Conservation (phyloP, 768 basidiomycete species). For the Leccinum barrowsii region DNA sequence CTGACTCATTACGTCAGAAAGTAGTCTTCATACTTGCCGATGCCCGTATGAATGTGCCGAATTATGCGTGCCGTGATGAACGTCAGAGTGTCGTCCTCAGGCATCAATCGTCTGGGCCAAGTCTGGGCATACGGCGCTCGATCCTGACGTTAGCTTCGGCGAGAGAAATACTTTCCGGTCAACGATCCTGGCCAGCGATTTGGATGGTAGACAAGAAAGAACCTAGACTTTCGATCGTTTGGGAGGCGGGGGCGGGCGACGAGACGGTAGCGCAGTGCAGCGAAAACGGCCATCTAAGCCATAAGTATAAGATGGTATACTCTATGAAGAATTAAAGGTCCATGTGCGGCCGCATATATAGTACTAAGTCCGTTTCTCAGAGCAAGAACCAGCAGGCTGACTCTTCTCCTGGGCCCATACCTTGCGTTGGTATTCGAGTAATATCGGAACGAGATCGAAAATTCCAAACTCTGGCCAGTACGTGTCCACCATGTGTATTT, state of each 20-base stretch:
- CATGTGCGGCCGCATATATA: not conserved
- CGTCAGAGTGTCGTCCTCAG: not conserved
- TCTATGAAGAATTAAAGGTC: not conserved
- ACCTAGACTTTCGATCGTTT: not conserved
- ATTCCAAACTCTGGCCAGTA: constrained; percentile 96
- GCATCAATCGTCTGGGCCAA: not conserved
- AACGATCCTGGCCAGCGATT: not conserved
- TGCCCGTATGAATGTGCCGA: not conserved
- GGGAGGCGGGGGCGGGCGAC: not conserved
- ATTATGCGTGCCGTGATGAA: not conserved
- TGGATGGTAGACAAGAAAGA: too few species aligned
- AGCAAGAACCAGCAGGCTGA: not conserved
- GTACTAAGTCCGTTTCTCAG: not conserved
- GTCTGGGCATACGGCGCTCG: not conserved
- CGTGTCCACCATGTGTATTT: constrained; percentile 77
- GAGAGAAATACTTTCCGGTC: not conserved
- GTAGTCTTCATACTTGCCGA: too few species aligned
- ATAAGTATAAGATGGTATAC: not conserved
- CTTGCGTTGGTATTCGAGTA: constrained; percentile 85
- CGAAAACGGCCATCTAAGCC: not conserved
- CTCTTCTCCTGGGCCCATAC: constrained; percentile 40
- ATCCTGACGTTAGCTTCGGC: not conserved
- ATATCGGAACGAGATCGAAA: constrained; percentile 79
- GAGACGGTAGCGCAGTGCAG: not conserved
- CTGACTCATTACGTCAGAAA: too few species aligned